Conservation (phyloP, 192 early-diverging fungal species). For the Diversispora eburnea region DNA sequence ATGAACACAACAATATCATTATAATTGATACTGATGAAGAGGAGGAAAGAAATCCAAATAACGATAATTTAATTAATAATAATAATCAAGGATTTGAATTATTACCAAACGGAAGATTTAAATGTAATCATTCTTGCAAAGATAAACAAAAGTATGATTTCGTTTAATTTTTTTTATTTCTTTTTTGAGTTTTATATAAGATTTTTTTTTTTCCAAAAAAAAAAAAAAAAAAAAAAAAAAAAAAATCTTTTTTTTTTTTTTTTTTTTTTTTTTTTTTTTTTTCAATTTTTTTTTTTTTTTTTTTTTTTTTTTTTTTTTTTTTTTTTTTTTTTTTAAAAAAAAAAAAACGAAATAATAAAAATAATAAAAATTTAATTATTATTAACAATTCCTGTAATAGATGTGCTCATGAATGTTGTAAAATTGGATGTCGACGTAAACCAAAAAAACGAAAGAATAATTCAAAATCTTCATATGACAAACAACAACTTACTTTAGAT, state of each 20-base stretch:
- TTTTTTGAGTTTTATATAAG: no score
- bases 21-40: no score
- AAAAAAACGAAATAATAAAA: no score
- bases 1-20: no score
- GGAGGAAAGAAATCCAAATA: not conserved
- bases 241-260: no score
- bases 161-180: not conserved
- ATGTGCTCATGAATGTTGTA: constrained; percentile 27
- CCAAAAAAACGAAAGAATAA: constrained; percentile 21
- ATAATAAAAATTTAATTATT: no score
- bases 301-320: no score
- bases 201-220: no score
- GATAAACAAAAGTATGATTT: constrained; percentile 22
- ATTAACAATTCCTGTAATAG: not conserved
- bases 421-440: constrained; percentile 14
- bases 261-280: no score
- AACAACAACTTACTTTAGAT: not conserved
- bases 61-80: not conserved
- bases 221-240: no score
- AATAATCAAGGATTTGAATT: not conserved
- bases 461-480: not conserved
- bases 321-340: no score
- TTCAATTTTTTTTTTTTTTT: no score
- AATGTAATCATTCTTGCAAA: constrained; percentile 18
- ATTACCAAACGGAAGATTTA: constrained; percentile 11